A percentile compares a stretch with the other conserved stretches of the same genome.
phyloP scores from a whole-genome alignment of 805 yeast species.

The Ascoidea tarda region DNA sequence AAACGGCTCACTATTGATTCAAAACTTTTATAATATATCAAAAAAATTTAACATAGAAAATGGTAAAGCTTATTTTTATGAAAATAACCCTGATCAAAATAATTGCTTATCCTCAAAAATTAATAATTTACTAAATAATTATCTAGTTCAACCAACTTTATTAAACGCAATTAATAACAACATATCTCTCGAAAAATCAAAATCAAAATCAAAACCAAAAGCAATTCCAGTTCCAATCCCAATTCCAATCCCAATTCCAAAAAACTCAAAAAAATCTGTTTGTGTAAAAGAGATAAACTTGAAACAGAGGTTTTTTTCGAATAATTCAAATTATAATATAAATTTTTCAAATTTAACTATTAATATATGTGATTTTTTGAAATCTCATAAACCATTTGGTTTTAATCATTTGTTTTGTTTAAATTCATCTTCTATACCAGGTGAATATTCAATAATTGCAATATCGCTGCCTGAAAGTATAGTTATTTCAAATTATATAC shows the following conservation, averaged over 20 bases:
- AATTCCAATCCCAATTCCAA: not conserved
- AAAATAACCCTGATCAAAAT: not conserved
- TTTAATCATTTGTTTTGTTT: slow-evolving; percentile 40
- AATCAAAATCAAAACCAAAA: not conserved
- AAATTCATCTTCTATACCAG: slow-evolving; percentile 74
- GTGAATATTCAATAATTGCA: slow-evolving; percentile 81
- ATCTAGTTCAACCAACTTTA: not conserved
- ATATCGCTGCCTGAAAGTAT: slow-evolving; percentile 31
- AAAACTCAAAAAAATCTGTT: too few relatives aligned
- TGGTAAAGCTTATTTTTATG: not conserved
- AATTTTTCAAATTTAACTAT: slow-evolving; percentile 17
- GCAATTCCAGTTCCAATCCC: not conserved
- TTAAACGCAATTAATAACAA: not conserved
- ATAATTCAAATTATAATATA: too few relatives aligned
- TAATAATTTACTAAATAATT: not conserved
- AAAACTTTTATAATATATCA: slow-evolving; percentile 48
- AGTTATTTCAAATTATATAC: slow-evolving; percentile 1
- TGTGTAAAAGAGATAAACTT: too few relatives aligned
- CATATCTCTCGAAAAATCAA: slow-evolving; percentile 1
- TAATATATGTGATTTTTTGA: slow-evolving; percentile 36
- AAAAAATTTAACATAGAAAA: slow-evolving; percentile 16
- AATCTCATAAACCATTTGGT: slow-evolving; percentile 7
- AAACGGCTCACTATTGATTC: slow-evolving; percentile 42
- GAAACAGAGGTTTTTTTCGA: too few relatives aligned
- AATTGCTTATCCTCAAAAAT: not conserved